phyloP scores from a whole-genome alignment of 805 yeast species.

The Sungouiozyma intestinalis region DNA sequence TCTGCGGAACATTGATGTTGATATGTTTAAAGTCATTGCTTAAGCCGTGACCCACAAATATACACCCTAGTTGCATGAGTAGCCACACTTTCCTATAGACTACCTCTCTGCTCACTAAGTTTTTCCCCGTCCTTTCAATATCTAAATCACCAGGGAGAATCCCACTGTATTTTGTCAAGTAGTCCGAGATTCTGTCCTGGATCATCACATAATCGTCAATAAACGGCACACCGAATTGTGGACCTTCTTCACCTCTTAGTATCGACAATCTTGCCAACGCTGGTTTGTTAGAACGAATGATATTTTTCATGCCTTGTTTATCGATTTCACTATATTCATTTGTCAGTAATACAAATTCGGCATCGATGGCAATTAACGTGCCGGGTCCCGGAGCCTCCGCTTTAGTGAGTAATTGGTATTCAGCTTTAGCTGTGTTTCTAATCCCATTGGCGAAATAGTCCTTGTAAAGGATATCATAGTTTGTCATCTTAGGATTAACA shows the following conservation, averaged over 20 bases:
- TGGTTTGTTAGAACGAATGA: slow-evolving; percentile 64
- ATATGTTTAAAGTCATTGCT: slow-evolving; percentile 87
- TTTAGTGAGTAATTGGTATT: slow-evolving; percentile 56
- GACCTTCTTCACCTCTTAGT: slow-evolving; percentile 59
- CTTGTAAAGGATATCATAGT: slow-evolving; percentile 56
- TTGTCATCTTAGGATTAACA: slow-evolving; percentile 41
- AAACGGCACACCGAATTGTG: slow-evolving; percentile 61
- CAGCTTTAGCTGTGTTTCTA: slow-evolving; percentile 46
- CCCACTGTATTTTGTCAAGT: slow-evolving; percentile 87
- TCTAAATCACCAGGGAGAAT: slow-evolving; percentile 86
- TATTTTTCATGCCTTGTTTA: slow-evolving; percentile 55
- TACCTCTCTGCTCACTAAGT: slow-evolving; percentile 68
- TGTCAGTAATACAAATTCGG: slow-evolving; percentile 81
- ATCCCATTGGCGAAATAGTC: slow-evolving; percentile 66
- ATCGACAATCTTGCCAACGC: slow-evolving; percentile 87
- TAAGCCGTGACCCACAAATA: slow-evolving; percentile 92
- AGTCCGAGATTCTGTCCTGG: slow-evolving; percentile 62
- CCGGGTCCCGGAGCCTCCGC: slow-evolving; percentile 70
- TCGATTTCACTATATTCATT: slow-evolving; percentile 73
- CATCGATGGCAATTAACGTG: slow-evolving; percentile 82
- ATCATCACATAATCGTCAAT: slow-evolving; percentile 89
- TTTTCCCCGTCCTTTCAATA: slow-evolving; percentile 49
- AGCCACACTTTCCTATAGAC: slow-evolving; percentile 89
- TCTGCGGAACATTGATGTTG: slow-evolving; percentile 75
- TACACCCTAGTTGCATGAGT: slow-evolving; percentile 75